These are phyloP conservation scores for Sclerotinia subarctica DNA, from an alignment of 2,329 filamentous ascomycete genomes.

Conservation along the genomic window DNA sequence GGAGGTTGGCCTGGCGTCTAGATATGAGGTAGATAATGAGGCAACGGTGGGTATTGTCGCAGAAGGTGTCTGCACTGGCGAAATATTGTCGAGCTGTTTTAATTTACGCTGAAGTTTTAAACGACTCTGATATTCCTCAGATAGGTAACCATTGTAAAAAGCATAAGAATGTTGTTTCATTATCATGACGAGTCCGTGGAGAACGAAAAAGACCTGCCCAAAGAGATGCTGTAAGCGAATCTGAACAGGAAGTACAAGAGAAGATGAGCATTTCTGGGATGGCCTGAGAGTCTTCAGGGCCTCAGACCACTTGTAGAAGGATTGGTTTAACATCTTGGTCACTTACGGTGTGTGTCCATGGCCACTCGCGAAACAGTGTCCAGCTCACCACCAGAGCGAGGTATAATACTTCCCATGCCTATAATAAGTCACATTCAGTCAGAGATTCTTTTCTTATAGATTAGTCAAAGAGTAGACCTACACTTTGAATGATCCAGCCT, in stretches of 20 bases:
- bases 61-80: conserved; percentile 46
- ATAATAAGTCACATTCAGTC: conserved; percentile 14
- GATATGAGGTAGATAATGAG: conserved; percentile 47
- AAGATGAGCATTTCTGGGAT: background rate
- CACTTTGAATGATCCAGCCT: conserved; percentile 72
- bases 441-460: background rate
- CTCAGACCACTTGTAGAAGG: background rate
- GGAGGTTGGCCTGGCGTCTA: conserved; percentile 44
- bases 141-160: conserved; percentile 66
- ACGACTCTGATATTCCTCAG: conserved; percentile 54
- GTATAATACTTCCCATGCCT: conserved; percentile 67
- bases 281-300: background rate
- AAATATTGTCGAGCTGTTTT: conserved; percentile 54
- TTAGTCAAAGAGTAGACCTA: conserved; percentile 38
- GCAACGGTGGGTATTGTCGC: conserved; percentile 43
- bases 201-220: conserved; percentile 55
- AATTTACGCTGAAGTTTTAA: conserved; percentile 47
- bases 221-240: conserved; percentile 7
- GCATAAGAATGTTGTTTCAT: conserved; percentile 73
- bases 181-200: conserved; percentile 71
- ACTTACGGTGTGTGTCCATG: conserved; percentile 73
- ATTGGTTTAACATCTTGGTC: background rate
- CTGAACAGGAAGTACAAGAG: background rate
- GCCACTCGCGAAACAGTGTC: conserved; percentile 70
- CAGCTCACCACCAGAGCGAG: conserved; percentile 60